Base-by-base conservation (phyloP, 805 yeast genomes). In the Pichia gijzeniarum region DNA sequence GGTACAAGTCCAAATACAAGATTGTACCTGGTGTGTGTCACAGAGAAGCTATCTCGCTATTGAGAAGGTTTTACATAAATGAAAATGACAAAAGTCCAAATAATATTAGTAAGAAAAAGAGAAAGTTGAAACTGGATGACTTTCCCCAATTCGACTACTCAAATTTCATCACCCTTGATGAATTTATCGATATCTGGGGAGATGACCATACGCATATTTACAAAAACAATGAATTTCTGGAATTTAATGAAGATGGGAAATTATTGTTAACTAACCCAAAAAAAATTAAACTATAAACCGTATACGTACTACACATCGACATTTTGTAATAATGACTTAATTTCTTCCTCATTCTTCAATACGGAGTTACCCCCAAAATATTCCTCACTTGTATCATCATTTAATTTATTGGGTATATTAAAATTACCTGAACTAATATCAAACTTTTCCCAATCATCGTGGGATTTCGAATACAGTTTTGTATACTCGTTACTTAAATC, bases 11-110 rank as follows among this genome's bases (percentile, higher is more conserved):
- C 3, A 20, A 34, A 2, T 47, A 47, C 28, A 41, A 44, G 17
- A 34, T 33, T 1, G 74, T 74, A 41, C 96, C 98, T 0, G 97
- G 96, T 0, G 68, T 93, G 4, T 67, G 79, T 53, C 67, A 95
- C 43, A 80, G 78, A 47, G 96, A 90, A 54, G 96, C 96, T 0
- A 80, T 93, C 9, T 73, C 85, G 61, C 62, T 93, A 38, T 67
- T 93, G 36, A 71, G 99, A 47, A 76, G 79, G 59, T 93, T 93
- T 63, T 93, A 93, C 61, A 75, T 90, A 8, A 80, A 77, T 58
- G 95, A 89, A 58, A 93, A 93, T 63, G 82, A 77, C 25, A 76
- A 80, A 38, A 95, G 97, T 1, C 99, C 98, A 0, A 73, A 64
- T 21, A 90, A 95, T 3, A 78, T 85, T 55, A 68, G 74, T 19